Percentiles rank a stretch among this genome's conserved stretches.
Evolutionary conservation across 1,284 basidiomycete species (phyloP).

Genomic region (Irpex rosettiformis): DNA sequence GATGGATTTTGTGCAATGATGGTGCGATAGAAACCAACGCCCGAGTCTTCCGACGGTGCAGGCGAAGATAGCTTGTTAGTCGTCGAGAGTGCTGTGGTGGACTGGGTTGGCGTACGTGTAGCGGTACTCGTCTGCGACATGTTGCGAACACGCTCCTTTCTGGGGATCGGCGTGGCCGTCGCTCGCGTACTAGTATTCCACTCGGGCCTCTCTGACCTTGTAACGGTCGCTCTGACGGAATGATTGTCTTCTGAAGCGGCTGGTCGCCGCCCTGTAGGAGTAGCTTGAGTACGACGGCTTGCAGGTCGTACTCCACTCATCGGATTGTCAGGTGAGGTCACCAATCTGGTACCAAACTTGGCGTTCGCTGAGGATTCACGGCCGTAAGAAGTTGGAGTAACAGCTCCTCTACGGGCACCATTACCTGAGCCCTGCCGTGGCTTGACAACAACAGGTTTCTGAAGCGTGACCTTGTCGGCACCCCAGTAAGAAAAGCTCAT

Average conservation of each 20-base stretch:
- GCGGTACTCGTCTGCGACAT: slow-evolving; percentile 62
- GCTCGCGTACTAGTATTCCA: slow-evolving; percentile 63
- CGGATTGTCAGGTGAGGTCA: slow-evolving; percentile 45
- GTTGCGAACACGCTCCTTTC: slow-evolving; percentile 57
- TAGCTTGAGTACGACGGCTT: slow-evolving; percentile 57
- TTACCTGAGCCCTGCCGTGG: slow-evolving; percentile 36
- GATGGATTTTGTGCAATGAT: slow-evolving; percentile 71
- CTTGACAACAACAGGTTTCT: slow-evolving; percentile 66
- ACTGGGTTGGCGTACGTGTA: slow-evolving; percentile 11
- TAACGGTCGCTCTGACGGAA: slow-evolving; percentile 63
- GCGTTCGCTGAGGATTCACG: slow-evolving; percentile 81
- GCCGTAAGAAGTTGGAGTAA: slow-evolving; percentile 54
- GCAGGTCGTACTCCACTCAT: slow-evolving; percentile 47
- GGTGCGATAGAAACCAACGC: slow-evolving; percentile 76
- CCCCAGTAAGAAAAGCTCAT: slow-evolving; percentile 92
- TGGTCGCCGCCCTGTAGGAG: slow-evolving; percentile 45
- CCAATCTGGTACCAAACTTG: slow-evolving; percentile 75
- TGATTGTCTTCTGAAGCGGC: slow-evolving; percentile 55
- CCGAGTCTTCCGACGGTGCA: slow-evolving; percentile 80
- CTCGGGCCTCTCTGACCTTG: slow-evolving; percentile 46
- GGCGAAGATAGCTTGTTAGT: slow-evolving; percentile 62
- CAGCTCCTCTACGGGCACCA: slow-evolving; percentile 44
- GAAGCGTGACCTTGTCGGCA: slow-evolving; percentile 81
- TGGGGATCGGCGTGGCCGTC: slow-evolving; percentile 32
- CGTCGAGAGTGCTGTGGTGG: slow-evolving; percentile 24